phyloP scores from a whole-genome alignment of 495 filamentous ascomycete species.

The Podospora appendiculata region DNA sequence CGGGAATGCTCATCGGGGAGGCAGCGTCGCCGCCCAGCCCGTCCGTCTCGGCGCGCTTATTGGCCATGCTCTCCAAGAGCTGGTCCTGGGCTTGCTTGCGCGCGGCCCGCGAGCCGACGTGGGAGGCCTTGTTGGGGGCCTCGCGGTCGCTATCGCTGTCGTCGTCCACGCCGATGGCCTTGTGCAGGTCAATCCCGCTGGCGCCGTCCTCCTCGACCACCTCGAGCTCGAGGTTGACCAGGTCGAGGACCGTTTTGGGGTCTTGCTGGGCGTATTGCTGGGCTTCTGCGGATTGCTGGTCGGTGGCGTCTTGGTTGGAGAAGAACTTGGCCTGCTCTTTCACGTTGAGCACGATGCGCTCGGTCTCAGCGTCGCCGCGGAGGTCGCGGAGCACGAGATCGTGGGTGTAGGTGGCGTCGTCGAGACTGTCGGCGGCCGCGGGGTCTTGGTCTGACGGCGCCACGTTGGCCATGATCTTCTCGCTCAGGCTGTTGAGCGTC shows the following conservation, averaged over 20 bases:
- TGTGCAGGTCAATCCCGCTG: constrained; percentile 49
- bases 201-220: constrained; percentile 36
- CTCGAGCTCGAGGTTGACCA: constrained; percentile 55
- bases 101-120: constrained; percentile 52
- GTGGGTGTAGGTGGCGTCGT: constrained; percentile 67
- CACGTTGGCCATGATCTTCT: constrained; percentile 84
- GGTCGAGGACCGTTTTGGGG: constrained; percentile 56
- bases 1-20: constrained; percentile 56
- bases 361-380: constrained; percentile 60
- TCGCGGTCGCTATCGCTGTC: constrained; percentile 65
- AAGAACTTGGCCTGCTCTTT: constrained; percentile 80
- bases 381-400: constrained; percentile 72
- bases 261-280: constrained; percentile 55
- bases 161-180: constrained; percentile 51
- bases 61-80: constrained; percentile 42
- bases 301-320: constrained; percentile 31
- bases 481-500: constrained; percentile 76
- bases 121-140: constrained; percentile 35
- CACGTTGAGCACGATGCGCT: constrained; percentile 75
- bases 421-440: constrained; percentile 46
- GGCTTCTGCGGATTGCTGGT: constrained; percentile 42
- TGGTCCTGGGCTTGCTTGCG: constrained; percentile 48
- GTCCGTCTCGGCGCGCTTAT: constrained; percentile 47
- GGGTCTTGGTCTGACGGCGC: constrained; percentile 63
- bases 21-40: constrained; percentile 26